phyloP scores from a whole-genome alignment of 805 yeast species.

The Lachancea cidri region DNA sequence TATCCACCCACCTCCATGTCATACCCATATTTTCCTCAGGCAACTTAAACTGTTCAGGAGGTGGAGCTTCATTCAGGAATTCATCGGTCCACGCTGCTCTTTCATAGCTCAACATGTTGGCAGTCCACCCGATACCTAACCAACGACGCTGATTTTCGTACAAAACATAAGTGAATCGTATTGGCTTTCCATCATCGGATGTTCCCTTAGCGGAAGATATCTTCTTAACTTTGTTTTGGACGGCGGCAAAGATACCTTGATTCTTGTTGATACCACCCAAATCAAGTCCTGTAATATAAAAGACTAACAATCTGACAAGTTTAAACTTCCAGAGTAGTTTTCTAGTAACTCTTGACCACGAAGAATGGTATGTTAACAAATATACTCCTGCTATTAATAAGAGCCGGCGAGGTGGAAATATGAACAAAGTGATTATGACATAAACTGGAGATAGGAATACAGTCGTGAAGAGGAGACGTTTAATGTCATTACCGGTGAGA shows the following conservation, averaged over 20 bases:
- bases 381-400: conserved; percentile 54
- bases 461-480: conserved; percentile 76
- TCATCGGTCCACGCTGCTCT: conserved; percentile 98
- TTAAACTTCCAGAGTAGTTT: conserved; percentile 79
- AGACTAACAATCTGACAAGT: conserved; percentile 61
- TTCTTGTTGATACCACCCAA: conserved; percentile 46
- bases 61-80: conserved; percentile 76
- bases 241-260: conserved; percentile 40
- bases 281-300: conserved; percentile 84
- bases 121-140: conserved; percentile 98
- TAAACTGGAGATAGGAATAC: conserved; percentile 83
- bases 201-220: conserved; percentile 27
- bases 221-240: conserved; percentile 36
- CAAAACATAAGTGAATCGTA: conserved; percentile 83
- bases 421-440: conserved; percentile 58
- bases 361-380: conserved; percentile 77
- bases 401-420: conserved; percentile 66
- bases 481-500: conserved; percentile 73
- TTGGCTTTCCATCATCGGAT: conserved; percentile 42
- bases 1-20: conserved; percentile 93
- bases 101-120: conserved; percentile 85
- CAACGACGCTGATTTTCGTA: conserved; percentile 95
- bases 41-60: conserved; percentile 71
- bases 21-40: conserved; percentile 75
- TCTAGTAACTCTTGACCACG: conserved; percentile 79